A percentile compares a stretch with the other conserved stretches of the same genome.
These are phyloP conservation scores for Eucalyptus guilfoylei DNA, from an alignment of 345 rosid genomes.

Conservation along the genomic window DNA sequence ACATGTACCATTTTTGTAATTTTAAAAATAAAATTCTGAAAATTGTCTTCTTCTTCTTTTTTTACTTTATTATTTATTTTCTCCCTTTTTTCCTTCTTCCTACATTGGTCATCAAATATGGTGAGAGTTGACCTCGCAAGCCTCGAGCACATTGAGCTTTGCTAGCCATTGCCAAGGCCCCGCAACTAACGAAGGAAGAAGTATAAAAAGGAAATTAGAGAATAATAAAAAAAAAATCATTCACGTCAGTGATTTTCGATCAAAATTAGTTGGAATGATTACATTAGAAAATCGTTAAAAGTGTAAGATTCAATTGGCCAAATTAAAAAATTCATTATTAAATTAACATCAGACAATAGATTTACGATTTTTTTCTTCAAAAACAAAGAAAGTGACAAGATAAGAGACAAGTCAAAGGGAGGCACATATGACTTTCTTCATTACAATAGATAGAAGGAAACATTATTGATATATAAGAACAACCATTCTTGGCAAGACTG, in stretches of 20 bases:
- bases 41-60: not conserved
- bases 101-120: not conserved
- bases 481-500: not conserved
- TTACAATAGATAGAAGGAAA: not conserved
- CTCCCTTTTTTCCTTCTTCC: not conserved
- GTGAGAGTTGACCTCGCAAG: not conserved
- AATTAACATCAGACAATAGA: not conserved
- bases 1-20: not conserved
- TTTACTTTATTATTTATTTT: not conserved
- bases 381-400: not conserved
- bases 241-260: accelerated
- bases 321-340: not conserved
- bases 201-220: not conserved
- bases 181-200: not conserved
- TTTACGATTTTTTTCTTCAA: not conserved
- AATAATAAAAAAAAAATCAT: not conserved
- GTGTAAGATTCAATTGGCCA: not conserved
- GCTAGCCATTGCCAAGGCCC: not conserved
- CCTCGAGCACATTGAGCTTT: not conserved
- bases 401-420: not conserved
- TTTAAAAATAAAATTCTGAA: not conserved
- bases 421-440: not conserved
- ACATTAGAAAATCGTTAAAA: not conserved
- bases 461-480: not conserved
- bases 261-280: not conserved